A percentile compares a stretch with the other conserved stretches of the same genome.
Evolutionary conservation across 768 basidiomycete species (phyloP).

Genomic region (Termitomyces sp.): DNA sequence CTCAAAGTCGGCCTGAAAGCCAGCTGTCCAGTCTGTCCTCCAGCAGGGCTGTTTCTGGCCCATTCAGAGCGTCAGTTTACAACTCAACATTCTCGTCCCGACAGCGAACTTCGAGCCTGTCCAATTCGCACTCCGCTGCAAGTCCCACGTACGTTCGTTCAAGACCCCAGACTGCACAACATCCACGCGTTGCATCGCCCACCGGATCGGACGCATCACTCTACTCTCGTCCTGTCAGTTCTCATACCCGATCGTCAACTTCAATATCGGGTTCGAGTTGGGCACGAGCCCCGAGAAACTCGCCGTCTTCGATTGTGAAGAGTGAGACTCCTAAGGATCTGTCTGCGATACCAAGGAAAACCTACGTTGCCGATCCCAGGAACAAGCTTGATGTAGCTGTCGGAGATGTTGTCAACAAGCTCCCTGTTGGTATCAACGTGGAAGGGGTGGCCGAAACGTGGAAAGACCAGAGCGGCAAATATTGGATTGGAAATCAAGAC

Average conservation of each 20-base stretch:
- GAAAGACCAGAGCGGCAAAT: constrained; percentile 91
- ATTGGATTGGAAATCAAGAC: constrained; percentile 93
- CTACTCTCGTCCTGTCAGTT: constrained; percentile 37
- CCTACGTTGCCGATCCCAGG: constrained; percentile 84
- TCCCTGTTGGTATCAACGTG: constrained; percentile 79
- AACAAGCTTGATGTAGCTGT: constrained; percentile 91
- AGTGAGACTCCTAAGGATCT: constrained; percentile 44
- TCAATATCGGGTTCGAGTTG: constrained; percentile 48
- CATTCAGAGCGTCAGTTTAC: constrained; percentile 44
- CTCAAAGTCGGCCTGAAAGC: constrained; percentile 49
- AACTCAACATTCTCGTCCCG: constrained; percentile 78
- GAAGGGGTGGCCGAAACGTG: constrained; percentile 80
- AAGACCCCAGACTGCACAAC: constrained; percentile 32
- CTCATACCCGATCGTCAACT: constrained; percentile 34
- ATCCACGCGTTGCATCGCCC: constrained; percentile 48
- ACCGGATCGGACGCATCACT: constrained; percentile 56
- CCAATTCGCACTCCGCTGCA: constrained; percentile 30
- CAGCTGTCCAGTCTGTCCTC: constrained; percentile 50
- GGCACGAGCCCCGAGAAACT: constrained; percentile 64
- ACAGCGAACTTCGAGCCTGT: constrained; percentile 70
- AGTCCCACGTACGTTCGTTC: constrained; percentile 31
- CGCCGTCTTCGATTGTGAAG: constrained; percentile 40
- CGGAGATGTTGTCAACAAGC: constrained; percentile 84
- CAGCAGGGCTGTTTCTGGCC: constrained; percentile 67
- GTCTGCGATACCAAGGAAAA: constrained; percentile 41